Conservation (phyloP, 306 rosid genomes). For the Mimosa bimucronata region DNA sequence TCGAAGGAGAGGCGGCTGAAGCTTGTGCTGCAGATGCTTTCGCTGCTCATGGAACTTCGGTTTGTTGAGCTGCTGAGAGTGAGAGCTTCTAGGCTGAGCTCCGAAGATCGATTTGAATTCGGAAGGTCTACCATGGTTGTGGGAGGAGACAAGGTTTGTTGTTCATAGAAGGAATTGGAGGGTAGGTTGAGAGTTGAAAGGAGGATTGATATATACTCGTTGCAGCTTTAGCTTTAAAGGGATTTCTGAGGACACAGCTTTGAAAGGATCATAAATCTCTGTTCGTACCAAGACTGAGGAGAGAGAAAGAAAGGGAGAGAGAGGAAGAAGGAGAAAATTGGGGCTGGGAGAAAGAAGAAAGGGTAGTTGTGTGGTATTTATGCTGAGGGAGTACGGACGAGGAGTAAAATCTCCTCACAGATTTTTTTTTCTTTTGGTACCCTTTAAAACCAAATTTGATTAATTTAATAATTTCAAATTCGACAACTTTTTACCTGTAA, state of each 20-base stretch:
- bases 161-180: no score
- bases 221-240: conserved; percentile 33
- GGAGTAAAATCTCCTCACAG: neutral
- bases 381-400: conserved; percentile 41
- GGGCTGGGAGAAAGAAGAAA: conserved; percentile 21
- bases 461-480: no score
- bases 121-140: conserved; percentile 67
- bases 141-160: neutral
- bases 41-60: conserved; percentile 83
- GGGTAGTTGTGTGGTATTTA: conserved; percentile 72
- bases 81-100: conserved; percentile 52
- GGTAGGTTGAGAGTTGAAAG: no score
- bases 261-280: conserved; percentile 32
- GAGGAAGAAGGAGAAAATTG: neutral
- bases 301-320: conserved; percentile 33
- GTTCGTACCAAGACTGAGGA: conserved; percentile 18
- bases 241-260: conserved; percentile 27
- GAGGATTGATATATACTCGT: neutral
- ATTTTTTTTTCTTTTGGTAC: no score
- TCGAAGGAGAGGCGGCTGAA: conserved; percentile 92
- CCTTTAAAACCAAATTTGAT: no score
- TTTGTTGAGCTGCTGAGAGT: conserved; percentile 60
- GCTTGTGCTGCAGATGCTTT: conserved; percentile 78
- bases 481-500: no score
- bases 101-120: conserved; percentile 62